Evolutionary conservation across 2,329 filamentous ascomycete genomes (phyloP).

Genomic region (Neoarthrinium moseri): DNA sequence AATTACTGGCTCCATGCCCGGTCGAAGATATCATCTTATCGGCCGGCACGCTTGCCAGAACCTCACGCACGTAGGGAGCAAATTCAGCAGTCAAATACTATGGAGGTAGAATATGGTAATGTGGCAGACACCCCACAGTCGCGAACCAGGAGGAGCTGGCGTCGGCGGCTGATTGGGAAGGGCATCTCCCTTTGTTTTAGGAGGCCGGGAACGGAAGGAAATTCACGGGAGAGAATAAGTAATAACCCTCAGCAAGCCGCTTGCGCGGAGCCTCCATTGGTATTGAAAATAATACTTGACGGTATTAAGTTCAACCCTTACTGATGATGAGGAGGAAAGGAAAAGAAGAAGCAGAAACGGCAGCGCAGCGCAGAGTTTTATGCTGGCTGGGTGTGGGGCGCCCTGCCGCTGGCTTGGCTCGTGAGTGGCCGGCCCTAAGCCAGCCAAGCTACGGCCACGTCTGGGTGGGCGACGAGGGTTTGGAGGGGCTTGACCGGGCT

Average conservation of each 20-base stretch:
- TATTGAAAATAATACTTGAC: constrained; percentile 34
- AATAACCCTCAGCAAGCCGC: constrained; percentile 36
- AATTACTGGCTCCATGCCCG: too few relatives aligned
- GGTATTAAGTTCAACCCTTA: constrained; percentile 34
- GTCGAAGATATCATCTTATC: too few relatives aligned
- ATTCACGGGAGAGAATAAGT: constrained; percentile 25
- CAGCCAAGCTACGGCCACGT: too few relatives aligned
- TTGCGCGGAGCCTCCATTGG: constrained; percentile 30
- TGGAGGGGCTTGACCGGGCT: too few relatives aligned
- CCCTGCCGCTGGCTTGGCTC: not conserved
- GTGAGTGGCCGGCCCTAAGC: constrained; percentile 2
- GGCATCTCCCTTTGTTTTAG: constrained; percentile 26
- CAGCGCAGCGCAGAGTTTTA: constrained; percentile 14
- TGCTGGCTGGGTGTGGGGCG: not conserved
- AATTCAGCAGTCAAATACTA: too few relatives aligned
- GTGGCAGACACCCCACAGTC: constrained; percentile 34
- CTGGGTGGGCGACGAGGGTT: too few relatives aligned
- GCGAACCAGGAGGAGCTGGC: constrained; percentile 32
- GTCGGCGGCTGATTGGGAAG: constrained; percentile 34
- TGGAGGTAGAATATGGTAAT: constrained; percentile 16
- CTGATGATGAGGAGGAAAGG: constrained; percentile 33
- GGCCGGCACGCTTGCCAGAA: too few relatives aligned
- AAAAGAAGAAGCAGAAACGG: constrained; percentile 13
- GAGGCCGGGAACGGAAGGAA: constrained; percentile 37
- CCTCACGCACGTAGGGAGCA: too few relatives aligned